Evolutionary conservation across 2,329 filamentous ascomycete genomes (phyloP).

Genomic region (Fusarium sp.): DNA sequence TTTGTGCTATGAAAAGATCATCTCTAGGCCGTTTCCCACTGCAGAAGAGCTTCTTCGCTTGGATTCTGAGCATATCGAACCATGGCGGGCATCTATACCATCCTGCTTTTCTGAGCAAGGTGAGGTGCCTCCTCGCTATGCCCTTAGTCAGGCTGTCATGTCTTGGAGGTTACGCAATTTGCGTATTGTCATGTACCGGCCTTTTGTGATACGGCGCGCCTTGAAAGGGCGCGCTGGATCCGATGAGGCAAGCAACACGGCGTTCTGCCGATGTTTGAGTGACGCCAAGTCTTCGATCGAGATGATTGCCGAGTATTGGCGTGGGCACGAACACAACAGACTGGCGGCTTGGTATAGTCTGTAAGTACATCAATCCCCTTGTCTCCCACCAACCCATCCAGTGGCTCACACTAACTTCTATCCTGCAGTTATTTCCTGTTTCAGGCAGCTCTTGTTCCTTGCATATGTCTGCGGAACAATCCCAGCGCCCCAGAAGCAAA

Average conservation of each 20-base stretch:
- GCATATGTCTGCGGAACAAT: constrained; percentile 59
- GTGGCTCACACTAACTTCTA: neutral
- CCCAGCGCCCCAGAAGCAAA: constrained; percentile 50
- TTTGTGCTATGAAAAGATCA: constrained; percentile 58
- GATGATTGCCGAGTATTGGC: constrained; percentile 55
- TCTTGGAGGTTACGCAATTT: constrained; percentile 59
- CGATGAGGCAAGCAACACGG: constrained; percentile 33
- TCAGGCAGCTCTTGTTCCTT: constrained; percentile 61
- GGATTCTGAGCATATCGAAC: constrained; percentile 53
- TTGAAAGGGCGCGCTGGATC: constrained; percentile 35
- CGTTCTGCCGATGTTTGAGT: constrained; percentile 50
- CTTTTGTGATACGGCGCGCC: constrained; percentile 57
- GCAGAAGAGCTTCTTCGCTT: constrained; percentile 55
- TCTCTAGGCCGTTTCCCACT: constrained; percentile 57
- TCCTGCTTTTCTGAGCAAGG: constrained; percentile 51
- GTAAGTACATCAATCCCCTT: constrained; percentile 31
- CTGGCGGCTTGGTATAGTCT: constrained; percentile 58
- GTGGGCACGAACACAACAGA: constrained; percentile 50
- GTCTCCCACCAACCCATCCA: neutral
- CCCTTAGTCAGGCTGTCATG: constrained; percentile 56
- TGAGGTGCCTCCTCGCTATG: constrained; percentile 50
- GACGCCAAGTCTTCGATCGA: constrained; percentile 56
- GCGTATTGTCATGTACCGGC: constrained; percentile 60
- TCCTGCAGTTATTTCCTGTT: constrained; percentile 59
- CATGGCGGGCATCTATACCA: constrained; percentile 53